Conservation (phyloP, 1,284 basidiomycete species). For the Pseudozyma pruni region DNA sequence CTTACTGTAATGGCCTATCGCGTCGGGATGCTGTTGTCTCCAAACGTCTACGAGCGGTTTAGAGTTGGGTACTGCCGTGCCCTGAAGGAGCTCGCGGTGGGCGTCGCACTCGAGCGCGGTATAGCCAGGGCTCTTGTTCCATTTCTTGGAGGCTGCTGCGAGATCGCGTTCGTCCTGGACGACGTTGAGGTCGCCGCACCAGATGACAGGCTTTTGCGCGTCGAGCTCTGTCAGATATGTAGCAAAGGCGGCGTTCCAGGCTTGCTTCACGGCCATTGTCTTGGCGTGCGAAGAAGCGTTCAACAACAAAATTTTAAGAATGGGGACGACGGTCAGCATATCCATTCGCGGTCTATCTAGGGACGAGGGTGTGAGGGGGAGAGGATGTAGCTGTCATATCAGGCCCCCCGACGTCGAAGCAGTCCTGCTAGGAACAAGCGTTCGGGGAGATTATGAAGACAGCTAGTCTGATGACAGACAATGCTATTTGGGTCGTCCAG, state of each 20-base stretch:
- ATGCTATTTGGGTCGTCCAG: conserved; percentile 16
- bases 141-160: conserved; percentile 68
- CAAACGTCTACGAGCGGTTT: conserved; percentile 80
- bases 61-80: conserved; percentile 52
- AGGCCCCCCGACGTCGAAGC: conserved; percentile 27
- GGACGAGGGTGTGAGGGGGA: background rate
- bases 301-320: too few species aligned
- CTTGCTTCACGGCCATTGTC: conserved; percentile 52
- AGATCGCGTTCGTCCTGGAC: conserved; percentile 71
- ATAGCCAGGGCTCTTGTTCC: conserved; percentile 69
- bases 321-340: background rate
- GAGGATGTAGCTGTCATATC: conserved; percentile 37
- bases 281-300: background rate
- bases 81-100: conserved; percentile 65
- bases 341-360: too few species aligned
- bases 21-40: conserved; percentile 78
- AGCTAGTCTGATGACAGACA: conserved; percentile 5
- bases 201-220: conserved; percentile 82
- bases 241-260: conserved; percentile 69
- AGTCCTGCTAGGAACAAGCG: background rate
- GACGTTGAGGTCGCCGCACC: conserved; percentile 89
- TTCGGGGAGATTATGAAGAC: conserved; percentile 30
- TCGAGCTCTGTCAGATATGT: conserved; percentile 78
- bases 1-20: conserved; percentile 76
- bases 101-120: conserved; percentile 73